phyloP scores from a whole-genome alignment of 805 yeast species.

The Wickerhamiella cacticola region DNA sequence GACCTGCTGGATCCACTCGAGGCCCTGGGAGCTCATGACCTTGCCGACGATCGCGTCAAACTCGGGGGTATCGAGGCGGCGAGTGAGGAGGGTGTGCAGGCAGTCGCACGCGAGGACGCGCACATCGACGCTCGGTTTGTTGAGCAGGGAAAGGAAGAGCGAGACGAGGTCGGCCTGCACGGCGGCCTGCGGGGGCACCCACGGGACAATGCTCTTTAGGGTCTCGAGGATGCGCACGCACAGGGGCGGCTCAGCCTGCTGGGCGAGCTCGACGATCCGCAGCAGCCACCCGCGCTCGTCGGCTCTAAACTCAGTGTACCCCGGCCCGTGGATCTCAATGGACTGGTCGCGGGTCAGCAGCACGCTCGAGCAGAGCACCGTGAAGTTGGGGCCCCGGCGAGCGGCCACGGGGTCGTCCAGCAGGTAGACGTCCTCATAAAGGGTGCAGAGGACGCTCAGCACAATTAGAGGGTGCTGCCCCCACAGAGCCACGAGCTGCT shows the following conservation, averaged over 20 bases:
- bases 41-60: constrained; percentile 67
- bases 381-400: constrained; percentile 35
- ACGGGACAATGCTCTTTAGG: constrained; percentile 77
- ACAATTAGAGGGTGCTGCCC: constrained; percentile 43
- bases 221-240: constrained; percentile 43
- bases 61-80: constrained; percentile 49
- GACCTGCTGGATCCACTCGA: constrained; percentile 51
- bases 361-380: neutral
- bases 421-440: constrained; percentile 86
- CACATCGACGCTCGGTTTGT: constrained; percentile 41
- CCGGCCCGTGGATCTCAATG: constrained; percentile 55
- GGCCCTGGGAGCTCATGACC: constrained; percentile 64
- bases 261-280: neutral
- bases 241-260: neutral
- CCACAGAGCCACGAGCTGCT: constrained; percentile 66
- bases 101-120: constrained; percentile 83
- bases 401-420: constrained; percentile 86
- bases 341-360: constrained; percentile 25
- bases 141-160: constrained; percentile 39
- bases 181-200: constrained; percentile 75
- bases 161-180: constrained; percentile 52
- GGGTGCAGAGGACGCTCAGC: constrained; percentile 63
- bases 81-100: constrained; percentile 73
- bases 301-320: constrained; percentile 48
- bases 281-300: constrained; percentile 77